These are phyloP conservation scores for Globisporangium nagaii DNA, from an alignment of 352 stramenopile genomes.

Conservation along the genomic window DNA sequence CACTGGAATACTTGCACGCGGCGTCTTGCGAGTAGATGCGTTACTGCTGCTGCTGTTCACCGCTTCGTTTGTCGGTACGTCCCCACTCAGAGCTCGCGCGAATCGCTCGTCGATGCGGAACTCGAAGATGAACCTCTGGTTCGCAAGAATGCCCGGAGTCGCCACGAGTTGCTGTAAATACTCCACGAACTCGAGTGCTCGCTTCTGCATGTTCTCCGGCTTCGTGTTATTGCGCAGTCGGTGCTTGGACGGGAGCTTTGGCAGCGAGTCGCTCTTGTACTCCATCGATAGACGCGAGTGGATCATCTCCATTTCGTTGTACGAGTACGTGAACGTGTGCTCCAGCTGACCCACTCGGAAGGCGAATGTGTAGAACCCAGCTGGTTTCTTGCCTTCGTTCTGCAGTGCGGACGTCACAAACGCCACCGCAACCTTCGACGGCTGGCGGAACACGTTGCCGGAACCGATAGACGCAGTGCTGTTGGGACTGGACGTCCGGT, in stretches of 20 bases:
- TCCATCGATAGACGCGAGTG: constrained; percentile 40
- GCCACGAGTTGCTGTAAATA: constrained; percentile 69
- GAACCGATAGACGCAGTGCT: constrained; percentile 5
- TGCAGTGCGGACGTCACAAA: constrained; percentile 53
- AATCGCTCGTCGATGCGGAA: constrained; percentile 52
- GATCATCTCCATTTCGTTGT: constrained; percentile 69
- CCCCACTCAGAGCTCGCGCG: constrained; percentile 16
- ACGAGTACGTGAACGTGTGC: constrained; percentile 56
- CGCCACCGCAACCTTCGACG: constrained; percentile 25
- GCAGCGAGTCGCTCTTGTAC: constrained; percentile 24
- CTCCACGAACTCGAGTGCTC: constrained; percentile 67
- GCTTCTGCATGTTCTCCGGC: constrained; percentile 82
- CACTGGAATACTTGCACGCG: background rate
- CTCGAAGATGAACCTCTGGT: constrained; percentile 60
- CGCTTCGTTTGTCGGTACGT: background rate
- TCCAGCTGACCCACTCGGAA: constrained; percentile 32
- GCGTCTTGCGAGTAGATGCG: constrained; percentile 2
- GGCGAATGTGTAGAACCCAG: constrained; percentile 66
- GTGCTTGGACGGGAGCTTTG: constrained; percentile 81
- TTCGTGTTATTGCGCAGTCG: constrained; percentile 73
- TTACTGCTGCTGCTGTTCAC: constrained; percentile 7
- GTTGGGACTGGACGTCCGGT: background rate
- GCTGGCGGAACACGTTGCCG: background rate
- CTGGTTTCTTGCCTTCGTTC: constrained; percentile 53
- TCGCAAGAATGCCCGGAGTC: constrained; percentile 39